A percentile compares a stretch with the other conserved stretches of the same genome.
These are phyloP conservation scores for Aspergillus sp. DNA, from an alignment of 2,329 filamentous ascomycete genomes.

Conservation along the genomic window DNA sequence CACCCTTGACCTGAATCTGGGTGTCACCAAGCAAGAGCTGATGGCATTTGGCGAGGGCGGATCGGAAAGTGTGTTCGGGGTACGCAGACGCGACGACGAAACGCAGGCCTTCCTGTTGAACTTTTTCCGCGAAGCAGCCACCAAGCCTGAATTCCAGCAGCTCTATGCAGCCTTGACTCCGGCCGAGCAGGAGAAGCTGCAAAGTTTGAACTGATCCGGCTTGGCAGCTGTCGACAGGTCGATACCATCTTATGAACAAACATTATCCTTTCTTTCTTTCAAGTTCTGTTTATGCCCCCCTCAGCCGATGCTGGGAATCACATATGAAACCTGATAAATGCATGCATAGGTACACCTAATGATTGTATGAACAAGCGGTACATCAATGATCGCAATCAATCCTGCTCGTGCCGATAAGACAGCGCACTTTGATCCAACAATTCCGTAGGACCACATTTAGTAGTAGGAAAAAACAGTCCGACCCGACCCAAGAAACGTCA, in stretches of 20 bases:
- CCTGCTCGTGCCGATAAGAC: background rate
- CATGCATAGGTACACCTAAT: background rate
- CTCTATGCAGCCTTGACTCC: constrained; percentile 57
- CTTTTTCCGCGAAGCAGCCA: constrained; percentile 68
- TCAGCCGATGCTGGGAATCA: background rate
- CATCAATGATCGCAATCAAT: background rate
- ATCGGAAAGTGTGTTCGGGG: constrained; percentile 50
- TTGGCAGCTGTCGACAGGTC: background rate
- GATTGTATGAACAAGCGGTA: background rate
- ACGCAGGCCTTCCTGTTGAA: constrained; percentile 81
- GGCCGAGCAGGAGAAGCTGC: constrained; percentile 51
- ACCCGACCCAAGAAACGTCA: background rate
- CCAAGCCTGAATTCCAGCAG: constrained; percentile 57
- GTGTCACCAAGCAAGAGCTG: constrained; percentile 69
- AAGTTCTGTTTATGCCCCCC: background rate
- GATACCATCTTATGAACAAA: background rate
- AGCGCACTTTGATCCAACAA: too few relatives aligned
- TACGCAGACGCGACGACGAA: constrained; percentile 79
- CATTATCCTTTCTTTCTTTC: background rate
- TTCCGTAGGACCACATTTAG: too few relatives aligned
- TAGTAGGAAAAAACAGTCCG: too few relatives aligned
- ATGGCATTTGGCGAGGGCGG: constrained; percentile 69
- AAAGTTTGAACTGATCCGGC: constrained; percentile 29
- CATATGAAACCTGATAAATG: background rate
- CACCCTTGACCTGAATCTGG: constrained; percentile 74